phyloP scores from a whole-genome alignment of 108 stramenopile species.

The Pseudonitzschia pungens region DNA sequence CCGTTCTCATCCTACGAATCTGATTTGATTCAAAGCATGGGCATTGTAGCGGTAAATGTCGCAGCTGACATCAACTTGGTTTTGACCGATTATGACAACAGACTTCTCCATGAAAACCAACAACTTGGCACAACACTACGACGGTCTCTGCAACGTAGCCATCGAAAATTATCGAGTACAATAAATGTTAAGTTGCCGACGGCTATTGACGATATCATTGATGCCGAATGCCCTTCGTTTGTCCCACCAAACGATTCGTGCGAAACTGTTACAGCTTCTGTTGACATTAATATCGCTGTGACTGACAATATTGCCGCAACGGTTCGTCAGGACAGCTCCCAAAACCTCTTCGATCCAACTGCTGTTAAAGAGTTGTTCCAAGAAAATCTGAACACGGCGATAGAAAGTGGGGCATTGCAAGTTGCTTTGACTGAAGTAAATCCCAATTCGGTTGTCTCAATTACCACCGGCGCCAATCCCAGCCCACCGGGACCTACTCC shows the following conservation, averaged over 20 bases:
- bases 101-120: neutral
- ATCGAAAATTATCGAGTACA: neutral
- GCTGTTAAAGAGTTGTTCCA: constrained; percentile 14
- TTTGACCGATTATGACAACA: neutral
- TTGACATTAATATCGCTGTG: neutral
- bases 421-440: constrained; percentile 22
- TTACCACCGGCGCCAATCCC: constrained; percentile 18
- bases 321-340: constrained; percentile 1
- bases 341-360: neutral
- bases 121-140: neutral
- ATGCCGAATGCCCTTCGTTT: constrained; percentile 2
- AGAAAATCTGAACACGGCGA: constrained; percentile 22
- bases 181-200: constrained; percentile 2
- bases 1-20: neutral
- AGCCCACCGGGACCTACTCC: neutral
- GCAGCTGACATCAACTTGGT: neutral
- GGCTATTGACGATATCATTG: neutral
- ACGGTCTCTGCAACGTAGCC: neutral
- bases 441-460: constrained; percentile 35
- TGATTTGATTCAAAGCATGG: constrained; percentile 6
- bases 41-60: constrained; percentile 7
- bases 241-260: constrained; percentile 3
- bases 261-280: constrained; percentile 13
- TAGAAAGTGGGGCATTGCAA: constrained; percentile 31
- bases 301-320: neutral